Percentiles rank a stretch among this genome's conserved stretches.
These are phyloP conservation scores for Globisporangium solare DNA, from an alignment of 352 stramenopile genomes.

Conservation along the genomic window DNA sequence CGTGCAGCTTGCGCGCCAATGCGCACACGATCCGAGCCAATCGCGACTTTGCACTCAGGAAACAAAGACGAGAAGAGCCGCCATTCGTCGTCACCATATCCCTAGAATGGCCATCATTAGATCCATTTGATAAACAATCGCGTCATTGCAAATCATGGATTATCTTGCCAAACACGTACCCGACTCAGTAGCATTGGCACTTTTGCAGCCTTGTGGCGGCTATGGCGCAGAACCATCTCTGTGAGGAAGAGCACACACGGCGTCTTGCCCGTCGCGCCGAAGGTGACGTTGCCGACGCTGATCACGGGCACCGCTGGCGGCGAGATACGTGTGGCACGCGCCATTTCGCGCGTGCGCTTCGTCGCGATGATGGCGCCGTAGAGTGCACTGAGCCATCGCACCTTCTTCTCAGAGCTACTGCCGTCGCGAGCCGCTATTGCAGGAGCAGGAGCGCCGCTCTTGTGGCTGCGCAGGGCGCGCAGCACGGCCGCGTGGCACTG, in stretches of 20 bases:
- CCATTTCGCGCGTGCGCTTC: constrained; percentile 27
- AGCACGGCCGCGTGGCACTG: background rate
- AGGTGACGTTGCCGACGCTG: constrained; percentile 71
- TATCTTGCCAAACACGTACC: constrained; percentile 14
- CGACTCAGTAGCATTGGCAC: constrained; percentile 50
- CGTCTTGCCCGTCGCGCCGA: constrained; percentile 72
- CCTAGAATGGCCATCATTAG: constrained; percentile 16
- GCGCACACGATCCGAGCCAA: constrained; percentile 32
- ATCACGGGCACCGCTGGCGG: constrained; percentile 34
- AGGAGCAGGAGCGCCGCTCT: background rate
- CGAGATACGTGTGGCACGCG: constrained; percentile 21
- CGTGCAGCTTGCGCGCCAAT: constrained; percentile 8
- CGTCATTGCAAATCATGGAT: background rate
- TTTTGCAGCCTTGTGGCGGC: background rate
- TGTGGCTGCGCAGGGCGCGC: background rate
- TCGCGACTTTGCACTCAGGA: constrained; percentile 34
- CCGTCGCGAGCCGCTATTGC: background rate
- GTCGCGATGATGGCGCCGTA: constrained; percentile 30
- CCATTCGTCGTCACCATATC: constrained; percentile 71
- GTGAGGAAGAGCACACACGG: constrained; percentile 48
- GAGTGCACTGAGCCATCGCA: constrained; percentile 33
- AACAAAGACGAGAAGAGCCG: constrained; percentile 45
- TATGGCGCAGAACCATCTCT: constrained; percentile 12
- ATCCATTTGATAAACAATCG: background rate
- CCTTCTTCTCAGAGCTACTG: background rate